Evolutionary conservation across 106 monocot species (phyloP).

Genomic region (Dendrobium nobile): DNA sequence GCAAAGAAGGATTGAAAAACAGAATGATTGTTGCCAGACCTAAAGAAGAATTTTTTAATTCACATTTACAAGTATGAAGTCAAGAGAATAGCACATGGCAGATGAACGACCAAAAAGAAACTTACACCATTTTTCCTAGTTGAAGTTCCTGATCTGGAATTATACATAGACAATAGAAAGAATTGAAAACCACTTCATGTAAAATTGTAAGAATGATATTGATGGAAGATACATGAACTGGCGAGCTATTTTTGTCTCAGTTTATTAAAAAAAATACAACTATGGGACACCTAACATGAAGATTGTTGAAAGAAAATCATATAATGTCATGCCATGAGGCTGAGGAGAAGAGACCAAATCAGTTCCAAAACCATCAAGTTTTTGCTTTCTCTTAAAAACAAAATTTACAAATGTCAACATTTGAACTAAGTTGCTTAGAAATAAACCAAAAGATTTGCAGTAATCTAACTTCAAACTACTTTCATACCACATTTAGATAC

Average conservation of each 20-base stretch:
- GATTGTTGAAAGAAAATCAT: not conserved
- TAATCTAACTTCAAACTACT: not conserved
- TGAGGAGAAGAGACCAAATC: not conserved
- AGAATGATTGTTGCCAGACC: not conserved
- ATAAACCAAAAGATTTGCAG: not conserved
- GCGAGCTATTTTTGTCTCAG: not conserved
- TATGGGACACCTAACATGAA: not conserved
- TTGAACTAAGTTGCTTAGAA: not conserved
- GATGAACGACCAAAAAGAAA: not conserved
- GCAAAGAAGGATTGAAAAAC: not conserved
- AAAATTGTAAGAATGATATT: not conserved
- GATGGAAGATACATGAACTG: not conserved
- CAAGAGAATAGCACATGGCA: not conserved
- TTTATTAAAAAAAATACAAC: not conserved
- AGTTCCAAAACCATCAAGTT: not conserved
- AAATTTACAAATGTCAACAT: not conserved
- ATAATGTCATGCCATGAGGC: not conserved
- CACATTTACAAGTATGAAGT: not conserved
- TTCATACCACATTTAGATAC: not conserved
- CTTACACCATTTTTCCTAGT: not conserved
- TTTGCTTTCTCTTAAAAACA: not conserved
- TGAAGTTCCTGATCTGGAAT: not conserved
- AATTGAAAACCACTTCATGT: not conserved
- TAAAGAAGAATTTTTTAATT: not conserved
- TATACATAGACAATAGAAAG: not conserved